Conservation (phyloP, 2,329 filamentous ascomycete genomes). For the Apiospora pterosperma region DNA sequence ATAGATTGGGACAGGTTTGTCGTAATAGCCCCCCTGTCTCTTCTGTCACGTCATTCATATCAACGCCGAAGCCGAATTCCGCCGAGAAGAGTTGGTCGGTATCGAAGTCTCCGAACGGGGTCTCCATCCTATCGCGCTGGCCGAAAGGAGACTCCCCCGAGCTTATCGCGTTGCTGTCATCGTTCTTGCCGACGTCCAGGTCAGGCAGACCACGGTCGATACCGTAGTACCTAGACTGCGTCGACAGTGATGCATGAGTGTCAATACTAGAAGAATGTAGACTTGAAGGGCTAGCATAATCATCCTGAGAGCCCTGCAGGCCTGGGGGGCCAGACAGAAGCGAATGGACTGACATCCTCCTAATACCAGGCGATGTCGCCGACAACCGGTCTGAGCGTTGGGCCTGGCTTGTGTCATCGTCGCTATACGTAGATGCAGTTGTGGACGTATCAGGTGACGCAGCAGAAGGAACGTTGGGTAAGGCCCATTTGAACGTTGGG, state of each 20-base stretch:
- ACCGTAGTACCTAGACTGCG: constrained; percentile 56
- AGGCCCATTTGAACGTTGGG: constrained; percentile 19
- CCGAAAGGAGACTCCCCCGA: constrained; percentile 33
- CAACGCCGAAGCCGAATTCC: constrained; percentile 46
- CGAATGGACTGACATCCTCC: constrained; percentile 61
- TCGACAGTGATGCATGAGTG: constrained; percentile 19
- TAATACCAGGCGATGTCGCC: constrained; percentile 20
- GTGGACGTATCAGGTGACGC: constrained; percentile 37
- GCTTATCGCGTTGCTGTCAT: constrained; percentile 63
- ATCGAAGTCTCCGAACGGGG: constrained; percentile 27
- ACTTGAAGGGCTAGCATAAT: constrained; percentile 18
- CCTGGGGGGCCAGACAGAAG: constrained; percentile 53
- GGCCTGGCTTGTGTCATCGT: constrained; percentile 29
- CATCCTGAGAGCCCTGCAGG: constrained; percentile 18
- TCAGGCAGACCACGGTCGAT: constrained; percentile 69
- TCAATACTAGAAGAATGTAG: constrained; percentile 20
- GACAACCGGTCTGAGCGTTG: constrained; percentile 16
- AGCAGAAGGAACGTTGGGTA: constrained; percentile 22
- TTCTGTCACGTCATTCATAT: constrained; percentile 48
- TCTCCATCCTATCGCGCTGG: constrained; percentile 22
- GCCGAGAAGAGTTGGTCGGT: constrained; percentile 30
- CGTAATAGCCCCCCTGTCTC: constrained; percentile 66
- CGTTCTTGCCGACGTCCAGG: constrained; percentile 66
- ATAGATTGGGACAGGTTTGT: constrained; percentile 60
- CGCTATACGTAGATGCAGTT: constrained; percentile 35